Conservation (phyloP, 1,139 yeast species). For the Geotrichum carabidarum region DNA sequence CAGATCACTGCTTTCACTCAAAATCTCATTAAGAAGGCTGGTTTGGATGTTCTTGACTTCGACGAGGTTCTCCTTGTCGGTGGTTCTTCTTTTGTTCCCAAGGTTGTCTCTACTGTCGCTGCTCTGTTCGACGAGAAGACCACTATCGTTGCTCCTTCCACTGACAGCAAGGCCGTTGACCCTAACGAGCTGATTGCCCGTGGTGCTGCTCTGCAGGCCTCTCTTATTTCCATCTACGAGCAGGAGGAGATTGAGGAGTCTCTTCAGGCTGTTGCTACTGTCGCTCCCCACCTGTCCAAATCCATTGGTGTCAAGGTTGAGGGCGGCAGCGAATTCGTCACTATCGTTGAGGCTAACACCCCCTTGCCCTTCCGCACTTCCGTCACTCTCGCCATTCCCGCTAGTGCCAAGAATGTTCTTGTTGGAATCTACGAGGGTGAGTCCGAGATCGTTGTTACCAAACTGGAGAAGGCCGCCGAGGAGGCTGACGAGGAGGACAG, state of each 20-base stretch:
- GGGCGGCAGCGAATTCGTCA: conserved; percentile 48
- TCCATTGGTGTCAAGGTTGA: conserved; percentile 82
- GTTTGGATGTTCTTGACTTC: conserved; percentile 75
- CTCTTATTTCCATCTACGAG: conserved; percentile 77
- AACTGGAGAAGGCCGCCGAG: conserved; percentile 56
- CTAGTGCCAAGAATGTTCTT: conserved; percentile 52
- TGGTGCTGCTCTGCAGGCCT: conserved; percentile 97
- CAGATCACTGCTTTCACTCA: conserved; percentile 76
- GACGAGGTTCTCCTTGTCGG: conserved; percentile 91
- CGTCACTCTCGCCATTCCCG: conserved; percentile 52
- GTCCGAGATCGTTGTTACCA: conserved; percentile 71
- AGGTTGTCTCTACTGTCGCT: conserved; percentile 71
- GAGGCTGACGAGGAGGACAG: conserved; percentile 53
- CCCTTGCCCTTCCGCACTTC: conserved; percentile 88
- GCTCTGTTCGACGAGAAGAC: conserved; percentile 70
- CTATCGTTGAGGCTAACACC: conserved; percentile 77
- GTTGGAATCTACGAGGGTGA: conserved; percentile 82
- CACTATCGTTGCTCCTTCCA: conserved; percentile 67
- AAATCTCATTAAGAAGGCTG: conserved; percentile 72
- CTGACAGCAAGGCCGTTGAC: conserved; percentile 70
- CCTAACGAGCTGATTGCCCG: conserved; percentile 89
- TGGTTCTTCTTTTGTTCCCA: conserved; percentile 90
- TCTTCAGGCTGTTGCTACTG: conserved; percentile 76
- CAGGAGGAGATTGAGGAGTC: conserved; percentile 83
- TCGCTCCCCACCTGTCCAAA: conserved; percentile 79